Evolutionary conservation across 2,329 filamentous ascomycete species (phyloP).

Genomic region (Cytospora piceae): DNA sequence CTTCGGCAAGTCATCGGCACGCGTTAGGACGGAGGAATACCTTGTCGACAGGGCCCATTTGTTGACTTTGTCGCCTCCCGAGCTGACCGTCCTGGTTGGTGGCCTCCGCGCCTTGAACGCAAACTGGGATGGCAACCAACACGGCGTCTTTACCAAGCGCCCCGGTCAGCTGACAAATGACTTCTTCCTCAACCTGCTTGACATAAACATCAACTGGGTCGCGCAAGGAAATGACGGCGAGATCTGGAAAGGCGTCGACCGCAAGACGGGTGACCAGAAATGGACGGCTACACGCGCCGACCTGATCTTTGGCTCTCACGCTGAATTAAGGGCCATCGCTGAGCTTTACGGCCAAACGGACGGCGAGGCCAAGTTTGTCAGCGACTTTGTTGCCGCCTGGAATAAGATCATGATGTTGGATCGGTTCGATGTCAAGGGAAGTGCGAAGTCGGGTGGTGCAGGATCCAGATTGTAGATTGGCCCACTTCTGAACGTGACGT

Average conservation of each 20-base stretch:
- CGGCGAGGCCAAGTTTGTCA: conserved; percentile 65
- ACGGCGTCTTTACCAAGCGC: conserved; percentile 69
- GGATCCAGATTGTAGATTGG: conserved; percentile 8
- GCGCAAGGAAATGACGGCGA: conserved; percentile 54
- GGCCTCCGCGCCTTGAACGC: conserved; percentile 71
- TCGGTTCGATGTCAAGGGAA: conserved; percentile 61
- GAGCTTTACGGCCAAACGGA: conserved; percentile 70
- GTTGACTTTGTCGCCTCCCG: conserved; percentile 70
- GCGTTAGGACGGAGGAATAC: conserved; percentile 68
- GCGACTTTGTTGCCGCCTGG: conserved; percentile 76
- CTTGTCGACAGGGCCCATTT: conserved; percentile 74
- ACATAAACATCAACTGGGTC: conserved; percentile 69
- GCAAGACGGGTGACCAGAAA: conserved; percentile 69
- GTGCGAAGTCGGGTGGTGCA: conserved; percentile 11
- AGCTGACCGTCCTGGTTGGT: conserved; percentile 72
- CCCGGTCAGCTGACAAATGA: conserved; percentile 76
- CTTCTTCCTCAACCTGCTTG: conserved; percentile 81
- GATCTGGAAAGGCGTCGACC: conserved; percentile 65
- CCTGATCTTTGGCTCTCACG: conserved; percentile 71
- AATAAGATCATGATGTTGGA: conserved; percentile 76
- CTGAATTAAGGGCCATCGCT: conserved; percentile 71
- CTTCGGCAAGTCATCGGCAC: conserved; percentile 66
- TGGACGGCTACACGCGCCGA: conserved; percentile 73
- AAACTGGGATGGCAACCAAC: conserved; percentile 71
- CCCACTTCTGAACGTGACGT: not conserved